These are phyloP conservation scores for Amylocystis lapponica DNA, from an alignment of 768 basidiomycete genomes.

Conservation along the genomic window DNA sequence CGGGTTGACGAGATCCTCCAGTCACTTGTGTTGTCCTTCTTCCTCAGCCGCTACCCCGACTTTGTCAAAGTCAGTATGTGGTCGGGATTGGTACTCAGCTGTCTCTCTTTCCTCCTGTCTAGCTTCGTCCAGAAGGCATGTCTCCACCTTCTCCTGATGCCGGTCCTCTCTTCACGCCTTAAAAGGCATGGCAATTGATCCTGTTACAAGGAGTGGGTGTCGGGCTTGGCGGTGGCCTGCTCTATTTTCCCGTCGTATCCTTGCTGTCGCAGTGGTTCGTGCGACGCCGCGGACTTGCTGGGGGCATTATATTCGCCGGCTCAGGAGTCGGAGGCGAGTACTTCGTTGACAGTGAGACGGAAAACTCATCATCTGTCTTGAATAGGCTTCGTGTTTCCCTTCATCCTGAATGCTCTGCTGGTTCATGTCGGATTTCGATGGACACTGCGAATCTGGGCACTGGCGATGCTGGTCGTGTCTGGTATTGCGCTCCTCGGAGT, in stretches of 20 bases:
- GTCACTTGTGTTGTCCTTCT: slow-evolving; percentile 10
- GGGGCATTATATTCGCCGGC: slow-evolving; percentile 19
- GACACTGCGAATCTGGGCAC: slow-evolving; percentile 17
- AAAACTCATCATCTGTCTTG: too few relatives aligned
- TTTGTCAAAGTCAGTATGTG: slow-evolving; percentile 12
- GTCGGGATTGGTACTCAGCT: slow-evolving; percentile 12
- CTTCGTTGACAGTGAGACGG: not conserved
- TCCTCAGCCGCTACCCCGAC: slow-evolving; percentile 17
- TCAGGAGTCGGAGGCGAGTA: slow-evolving; percentile 17
- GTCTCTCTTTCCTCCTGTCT: slow-evolving; percentile 10
- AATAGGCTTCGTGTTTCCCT: slow-evolving; percentile 19
- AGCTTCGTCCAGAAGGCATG: slow-evolving; percentile 18
- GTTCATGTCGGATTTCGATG: slow-evolving; percentile 15
- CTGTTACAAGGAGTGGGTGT: slow-evolving; percentile 18
- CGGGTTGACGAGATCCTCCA: not conserved
- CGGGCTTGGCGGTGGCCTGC: slow-evolving; percentile 14
- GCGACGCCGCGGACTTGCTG: slow-evolving; percentile 15
- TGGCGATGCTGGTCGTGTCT: slow-evolving; percentile 9
- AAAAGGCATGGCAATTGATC: slow-evolving; percentile 20
- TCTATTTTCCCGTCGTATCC: slow-evolving; percentile 12
- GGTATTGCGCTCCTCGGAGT: slow-evolving; percentile 14
- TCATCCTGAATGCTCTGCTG: slow-evolving; percentile 13
- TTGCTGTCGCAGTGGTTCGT: slow-evolving; percentile 20
- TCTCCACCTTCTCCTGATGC: not conserved
- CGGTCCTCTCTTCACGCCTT: too few relatives aligned